Evolutionary conservation across 257 asterid genomes (phyloP), one percentile per base, ranked within the genome.

Genomic region (Lavandula angustifolia): DNA sequence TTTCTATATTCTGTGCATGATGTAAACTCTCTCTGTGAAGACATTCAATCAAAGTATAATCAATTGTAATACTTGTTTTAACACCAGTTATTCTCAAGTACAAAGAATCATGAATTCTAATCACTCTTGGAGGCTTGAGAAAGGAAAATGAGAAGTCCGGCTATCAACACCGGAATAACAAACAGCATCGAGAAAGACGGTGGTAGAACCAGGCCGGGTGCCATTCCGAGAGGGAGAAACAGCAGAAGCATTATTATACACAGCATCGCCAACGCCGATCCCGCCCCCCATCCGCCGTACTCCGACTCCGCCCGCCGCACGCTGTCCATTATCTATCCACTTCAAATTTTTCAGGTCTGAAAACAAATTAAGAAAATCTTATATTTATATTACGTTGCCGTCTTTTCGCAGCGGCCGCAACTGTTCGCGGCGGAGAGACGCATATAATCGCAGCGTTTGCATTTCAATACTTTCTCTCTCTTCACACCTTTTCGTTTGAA

Each of bases 221-320:
- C 85, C 72, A 80, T 71, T 9, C 71, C 79, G 0, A 80, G 72
- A 16, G 95, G 88, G 40, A 86, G 7, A 18, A 76, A 58, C 3
- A 82, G 2, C 7, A 84, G 38, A 55, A 78, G 71, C 33, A 73
- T 17, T 11, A 79, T 75, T 27, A 77, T 44, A 10, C 78, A 43
- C 27, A 87, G 22, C 85, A 87, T 75, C 17, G 69, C 75, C 68
- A 61, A 65, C 70, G 60, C 78, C 4, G 89, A 82, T 0, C 84
- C 87, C 16, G 11, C 22, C 3, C 87, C 89, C 85, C 95, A 84
- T 6, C 86, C 79, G 14, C 75, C 78, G 12, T 68, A 18, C 16
- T 75, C 82, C 16, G 69, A 72, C 62, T 74, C 81, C 33, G 16
- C 70, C 51, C 70, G 66, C 40, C 74, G 49, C 38, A 37, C 83